Base-by-base conservation (phyloP, 2,329 filamentous ascomycete genomes). In the Neonectria coccinea region DNA sequence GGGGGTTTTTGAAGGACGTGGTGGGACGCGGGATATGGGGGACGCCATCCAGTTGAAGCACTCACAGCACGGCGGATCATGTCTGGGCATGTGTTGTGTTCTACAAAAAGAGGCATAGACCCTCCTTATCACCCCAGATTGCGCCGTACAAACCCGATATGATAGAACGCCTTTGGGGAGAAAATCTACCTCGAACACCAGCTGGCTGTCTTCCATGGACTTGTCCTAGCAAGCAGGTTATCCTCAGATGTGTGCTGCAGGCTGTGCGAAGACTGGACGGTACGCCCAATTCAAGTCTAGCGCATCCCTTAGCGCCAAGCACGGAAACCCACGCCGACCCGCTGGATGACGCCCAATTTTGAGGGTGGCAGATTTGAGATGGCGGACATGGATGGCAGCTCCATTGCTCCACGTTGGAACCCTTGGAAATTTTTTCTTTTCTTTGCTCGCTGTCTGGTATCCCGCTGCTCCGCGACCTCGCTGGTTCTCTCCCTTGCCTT, bases 291-390 rank as follows among this genome's bases (percentile, higher is more conserved):
- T 25, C 25, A 70, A 68, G 70, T 68, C 72, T 73, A 56, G 55
- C 55, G 41, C 48, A 42, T 58, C 48, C 31, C 54, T 27, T 63
- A 63, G 60, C 55, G 60, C 42, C 22, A 27, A 39, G 39, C 22
- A 51, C 54, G 47, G 53, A 57, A 62, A 58, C 60, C 60, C 60
- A 63, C 60, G 55, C 50, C 51, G 60, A 58, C 60, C 60, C 58
- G 56, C 56, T 67, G 67, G 51, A 69, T 72, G 70, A 71, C 62
- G 64, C 70, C 65, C 70, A 69, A 64, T 69, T 51, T 63, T 51
- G 44, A 59, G 52, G 53, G 33, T 44, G 57, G 47, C 56, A 65
- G 64, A 70, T 70, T 70, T 61, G 67, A 68, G 52, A 62, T 54
- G 62, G 57, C 39, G 36, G 55, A 56, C 62, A 65, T 65, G 62